phyloP scores from a whole-genome alignment of 257 asterid species.

The Parsonsia alboflavescens region DNA sequence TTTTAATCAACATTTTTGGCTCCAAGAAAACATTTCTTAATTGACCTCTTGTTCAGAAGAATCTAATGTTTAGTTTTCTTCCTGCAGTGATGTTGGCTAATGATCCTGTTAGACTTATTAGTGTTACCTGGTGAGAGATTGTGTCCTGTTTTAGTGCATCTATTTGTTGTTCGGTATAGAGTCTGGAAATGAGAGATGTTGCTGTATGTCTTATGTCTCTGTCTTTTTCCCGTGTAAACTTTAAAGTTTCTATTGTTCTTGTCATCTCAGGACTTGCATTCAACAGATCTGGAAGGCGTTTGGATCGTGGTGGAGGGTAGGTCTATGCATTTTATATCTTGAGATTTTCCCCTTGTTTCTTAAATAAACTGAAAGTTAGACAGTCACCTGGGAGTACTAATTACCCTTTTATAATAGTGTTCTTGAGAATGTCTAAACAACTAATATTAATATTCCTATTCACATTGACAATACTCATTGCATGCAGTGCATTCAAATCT shows the following conservation, averaged over 20 bases:
- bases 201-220: constrained; percentile 5
- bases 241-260: neutral
- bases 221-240: too few species aligned
- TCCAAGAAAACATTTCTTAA: neutral
- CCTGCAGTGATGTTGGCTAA: constrained; percentile 74
- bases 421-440: neutral
- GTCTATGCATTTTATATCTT: too few species aligned
- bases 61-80: constrained; percentile 11
- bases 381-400: neutral
- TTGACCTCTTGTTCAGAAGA: neutral
- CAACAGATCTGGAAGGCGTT: too few species aligned
- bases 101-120: constrained; percentile 87
- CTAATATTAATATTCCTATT: neutral
- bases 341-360: too few species aligned
- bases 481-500: too few species aligned
- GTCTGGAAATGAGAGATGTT: constrained; percentile 10
- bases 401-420: neutral
- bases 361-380: too few species aligned
- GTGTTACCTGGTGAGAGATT: constrained; percentile 72
- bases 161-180: too few species aligned
- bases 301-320: too few species aligned
- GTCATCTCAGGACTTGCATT: constrained; percentile 88
- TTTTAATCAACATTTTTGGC: neutral
- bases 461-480: too few species aligned
- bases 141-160: constrained; percentile 10